Percentiles rank a stretch among this genome's conserved stretches.
Evolutionary conservation across 73 alveolate genomes (phyloP).

Genomic region (Uronychia binucleata): DNA sequence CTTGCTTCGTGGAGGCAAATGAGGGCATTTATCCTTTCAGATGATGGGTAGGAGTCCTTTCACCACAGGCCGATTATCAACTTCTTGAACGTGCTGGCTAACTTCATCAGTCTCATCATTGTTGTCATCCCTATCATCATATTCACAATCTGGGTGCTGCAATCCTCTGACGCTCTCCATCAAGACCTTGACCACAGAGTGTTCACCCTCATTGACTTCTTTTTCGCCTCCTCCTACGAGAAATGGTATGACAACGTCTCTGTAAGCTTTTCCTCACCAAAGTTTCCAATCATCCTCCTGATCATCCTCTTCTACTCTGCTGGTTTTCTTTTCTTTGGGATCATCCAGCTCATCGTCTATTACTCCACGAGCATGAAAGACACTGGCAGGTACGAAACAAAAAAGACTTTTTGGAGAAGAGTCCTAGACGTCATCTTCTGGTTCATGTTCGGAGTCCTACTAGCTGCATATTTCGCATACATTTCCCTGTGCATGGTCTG

Average conservation of each 20-base stretch:
- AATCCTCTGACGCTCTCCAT: neutral
- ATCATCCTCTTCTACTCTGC: neutral
- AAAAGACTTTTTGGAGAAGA: neutral
- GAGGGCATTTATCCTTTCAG: neutral
- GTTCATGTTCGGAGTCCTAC: neutral
- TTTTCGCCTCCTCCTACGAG: neutral
- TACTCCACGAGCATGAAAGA: constrained; percentile 5
- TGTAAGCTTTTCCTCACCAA: neutral
- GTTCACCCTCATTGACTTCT: neutral
- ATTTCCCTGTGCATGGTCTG: constrained; percentile 5
- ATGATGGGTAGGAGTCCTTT: neutral
- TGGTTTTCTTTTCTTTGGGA: constrained; percentile 1
- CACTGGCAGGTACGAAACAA: constrained; percentile 8
- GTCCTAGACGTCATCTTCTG: constrained; percentile 3
- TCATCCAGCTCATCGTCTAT: constrained; percentile 10
- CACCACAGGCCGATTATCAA: neutral
- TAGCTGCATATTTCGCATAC: constrained; percentile 6
- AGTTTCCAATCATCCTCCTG: neutral
- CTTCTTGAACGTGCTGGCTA: neutral
- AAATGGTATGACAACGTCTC: constrained; percentile 16
- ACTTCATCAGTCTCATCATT: neutral
- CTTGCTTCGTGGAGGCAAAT: neutral
- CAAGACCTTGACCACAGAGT: neutral
- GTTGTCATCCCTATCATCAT: neutral
- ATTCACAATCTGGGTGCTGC: neutral